These are phyloP conservation scores for Colletotrichum tamarilloi DNA, from an alignment of 2,329 filamentous ascomycete species.

Conservation along the genomic window DNA sequence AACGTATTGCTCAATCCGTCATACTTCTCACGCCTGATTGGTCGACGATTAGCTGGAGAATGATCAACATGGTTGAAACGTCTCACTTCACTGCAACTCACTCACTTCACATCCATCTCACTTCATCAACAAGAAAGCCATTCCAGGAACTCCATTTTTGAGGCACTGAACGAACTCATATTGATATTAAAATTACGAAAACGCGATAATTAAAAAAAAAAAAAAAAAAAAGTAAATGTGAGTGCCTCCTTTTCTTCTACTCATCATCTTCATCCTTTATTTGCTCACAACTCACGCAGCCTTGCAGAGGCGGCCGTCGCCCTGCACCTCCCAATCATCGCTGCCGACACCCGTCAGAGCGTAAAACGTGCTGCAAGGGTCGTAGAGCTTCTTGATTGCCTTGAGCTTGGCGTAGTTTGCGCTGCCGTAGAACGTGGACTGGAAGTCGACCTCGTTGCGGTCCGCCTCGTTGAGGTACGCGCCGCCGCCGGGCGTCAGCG, in stretches of 20 bases:
- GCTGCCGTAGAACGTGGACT: conserved; percentile 57
- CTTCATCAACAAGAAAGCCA: background rate
- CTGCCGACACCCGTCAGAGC: conserved; percentile 62
- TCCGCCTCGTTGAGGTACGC: conserved; percentile 65
- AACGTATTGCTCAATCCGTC: background rate
- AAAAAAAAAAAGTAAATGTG: background rate
- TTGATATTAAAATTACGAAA: background rate
- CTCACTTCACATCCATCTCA: background rate
- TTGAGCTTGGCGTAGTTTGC: conserved; percentile 54
- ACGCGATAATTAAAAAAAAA: background rate
- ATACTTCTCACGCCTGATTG: background rate
- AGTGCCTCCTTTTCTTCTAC: background rate
- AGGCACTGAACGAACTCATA: background rate
- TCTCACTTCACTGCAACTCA: background rate
- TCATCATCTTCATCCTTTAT: background rate
- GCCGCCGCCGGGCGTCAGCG: conserved; percentile 51
- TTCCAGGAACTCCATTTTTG: background rate
- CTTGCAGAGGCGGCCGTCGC: conserved; percentile 37
- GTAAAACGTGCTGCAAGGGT: conserved; percentile 59
- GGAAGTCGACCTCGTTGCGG: conserved; percentile 56
- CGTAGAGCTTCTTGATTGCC: conserved; percentile 59
- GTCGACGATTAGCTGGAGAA: background rate
- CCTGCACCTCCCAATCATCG: conserved; percentile 56
- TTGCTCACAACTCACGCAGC: background rate
- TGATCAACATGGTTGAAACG: background rate